A percentile compares a stretch with the other conserved stretches of the same genome.
These are phyloP conservation scores for Endocalyx cinctus DNA, from an alignment of 2,329 filamentous ascomycete species.

Conservation along the genomic window DNA sequence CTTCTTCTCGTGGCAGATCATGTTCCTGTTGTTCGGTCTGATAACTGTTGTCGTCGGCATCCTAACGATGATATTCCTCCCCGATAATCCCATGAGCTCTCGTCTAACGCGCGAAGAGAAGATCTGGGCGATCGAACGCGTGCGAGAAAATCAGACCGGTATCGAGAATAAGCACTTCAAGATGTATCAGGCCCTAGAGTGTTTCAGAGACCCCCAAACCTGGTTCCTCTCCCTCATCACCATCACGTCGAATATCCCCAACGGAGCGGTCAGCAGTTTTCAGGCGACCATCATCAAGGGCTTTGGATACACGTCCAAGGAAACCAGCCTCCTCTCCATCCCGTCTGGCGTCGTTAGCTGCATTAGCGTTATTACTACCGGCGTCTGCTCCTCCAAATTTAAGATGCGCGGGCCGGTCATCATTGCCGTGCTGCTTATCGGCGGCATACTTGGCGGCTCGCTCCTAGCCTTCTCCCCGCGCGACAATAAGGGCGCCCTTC, in stretches of 20 bases:
- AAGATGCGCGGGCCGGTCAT: constrained; percentile 37
- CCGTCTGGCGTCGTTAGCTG: constrained; percentile 38
- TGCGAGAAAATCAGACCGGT: constrained; percentile 21
- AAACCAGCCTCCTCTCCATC: constrained; percentile 39
- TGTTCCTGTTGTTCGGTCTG: constrained; percentile 41
- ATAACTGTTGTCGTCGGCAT: constrained; percentile 18
- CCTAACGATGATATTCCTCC: constrained; percentile 17
- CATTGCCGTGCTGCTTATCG: constrained; percentile 35
- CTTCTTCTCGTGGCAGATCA: constrained; percentile 47
- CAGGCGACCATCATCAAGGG: constrained; percentile 36
- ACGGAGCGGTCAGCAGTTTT: constrained; percentile 38
- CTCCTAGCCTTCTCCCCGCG: constrained; percentile 34
- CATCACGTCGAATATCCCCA: constrained; percentile 21
- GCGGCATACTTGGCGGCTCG: constrained; percentile 40
- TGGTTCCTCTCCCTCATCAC: constrained; percentile 19
- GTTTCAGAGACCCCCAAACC: constrained; percentile 20
- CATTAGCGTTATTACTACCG: constrained; percentile 33
- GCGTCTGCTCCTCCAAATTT: constrained; percentile 32
- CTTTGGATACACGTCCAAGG: constrained; percentile 37
- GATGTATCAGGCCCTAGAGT: constrained; percentile 16
- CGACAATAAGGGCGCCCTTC: constrained; percentile 32
- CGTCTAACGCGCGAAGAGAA: constrained; percentile 18
- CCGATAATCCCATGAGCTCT: constrained; percentile 20
- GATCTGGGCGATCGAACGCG: constrained; percentile 20
- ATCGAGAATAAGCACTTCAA: constrained; percentile 26